Evolutionary conservation across 2,329 filamentous ascomycete genomes (phyloP), one percentile per base, ranked within the genome.

Genomic region (Paracamarosporium sp.): DNA sequence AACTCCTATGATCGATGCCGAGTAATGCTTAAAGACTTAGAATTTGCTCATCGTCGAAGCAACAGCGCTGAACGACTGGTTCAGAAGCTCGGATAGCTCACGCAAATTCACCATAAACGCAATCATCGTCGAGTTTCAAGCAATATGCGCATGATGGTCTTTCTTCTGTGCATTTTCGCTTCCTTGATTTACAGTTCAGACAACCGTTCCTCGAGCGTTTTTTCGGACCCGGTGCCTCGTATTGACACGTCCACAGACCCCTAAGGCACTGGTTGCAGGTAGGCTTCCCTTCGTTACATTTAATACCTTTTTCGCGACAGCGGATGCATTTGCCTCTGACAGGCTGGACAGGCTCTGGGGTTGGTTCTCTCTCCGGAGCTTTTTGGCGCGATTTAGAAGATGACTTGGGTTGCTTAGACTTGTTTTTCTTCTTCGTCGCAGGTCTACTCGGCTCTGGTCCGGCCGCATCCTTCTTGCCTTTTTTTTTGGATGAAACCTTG

Each of bases 141-240:
- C 70, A 74, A 52, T 72, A 60, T 2, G 68, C 65, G 55, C 71
- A 73, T 1, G 58, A 67, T 6, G 70, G 73, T 27, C 59, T 65
- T 43, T 72, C 69, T 64, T 76, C 68, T 17, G 66, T 69, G 43
- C 72, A 75, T 53, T 73, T 71, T 7, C 71, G 65, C 59, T 56
- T 71, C 50, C 69, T 57, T 41, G 64, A 60, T 17, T 65, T 64
- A 54, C 69, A 74, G n/a, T 70, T 72, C 27, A 67, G 36, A 44
- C 71, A 73, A 36, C 69, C 71, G 46, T 63, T 71, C 48, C 61
- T 75, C 1, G 71, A 72, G 11, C 69, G 71, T 56, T 69, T 69
- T 28, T 60, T 67, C 4, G 50, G 48, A 17, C 41, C 56, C 1
- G 38, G 17, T 12, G 60, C 36, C 33, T 65, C 58, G 41, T 72